Conservation (phyloP, 768 basidiomycete species). For the Pleurotus tuoliensis region DNA sequence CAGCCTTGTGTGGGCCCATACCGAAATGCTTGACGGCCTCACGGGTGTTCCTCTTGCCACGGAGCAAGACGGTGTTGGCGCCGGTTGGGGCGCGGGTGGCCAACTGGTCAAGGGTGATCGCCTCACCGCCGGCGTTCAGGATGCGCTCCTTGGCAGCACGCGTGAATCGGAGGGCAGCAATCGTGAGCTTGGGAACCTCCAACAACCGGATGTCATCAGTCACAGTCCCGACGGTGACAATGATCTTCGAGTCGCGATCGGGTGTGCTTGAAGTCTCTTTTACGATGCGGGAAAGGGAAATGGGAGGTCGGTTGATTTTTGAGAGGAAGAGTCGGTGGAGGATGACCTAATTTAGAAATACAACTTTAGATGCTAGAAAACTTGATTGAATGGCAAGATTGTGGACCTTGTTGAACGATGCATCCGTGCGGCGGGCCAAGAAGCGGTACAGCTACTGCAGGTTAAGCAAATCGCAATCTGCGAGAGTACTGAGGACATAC, state of each 20-base stretch:
- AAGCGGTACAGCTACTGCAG: slow-evolving; percentile 88
- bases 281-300: slow-evolving; percentile 90
- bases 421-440: slow-evolving; percentile 94
- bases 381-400: neutral
- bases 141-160: slow-evolving; percentile 91
- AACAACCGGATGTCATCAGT: slow-evolving; percentile 92
- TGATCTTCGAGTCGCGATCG: slow-evolving; percentile 73
- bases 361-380: neutral
- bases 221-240: slow-evolving; percentile 88
- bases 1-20: slow-evolving; percentile 98
- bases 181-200: slow-evolving; percentile 82
- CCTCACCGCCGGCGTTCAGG: slow-evolving; percentile 92
- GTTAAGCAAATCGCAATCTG: neutral
- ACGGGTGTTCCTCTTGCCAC: slow-evolving; percentile 89
- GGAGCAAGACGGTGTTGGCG: slow-evolving; percentile 88
- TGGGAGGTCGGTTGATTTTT: slow-evolving; percentile 94
- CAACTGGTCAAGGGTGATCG: slow-evolving; percentile 93
- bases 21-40: slow-evolving; percentile 99
- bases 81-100: slow-evolving; percentile 93
- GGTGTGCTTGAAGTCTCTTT: slow-evolving; percentile 70
- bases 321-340: slow-evolving; percentile 96
- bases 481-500: slow-evolving; percentile 36
- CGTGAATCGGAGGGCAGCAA: slow-evolving; percentile 96
- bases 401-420: slow-evolving; percentile 88
- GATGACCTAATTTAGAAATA: slow-evolving; percentile 58